Evolutionary conservation across 768 basidiomycete species (phyloP), one percentile per base, ranked within the genome.

Genomic region (Pleurotus djamor): DNA sequence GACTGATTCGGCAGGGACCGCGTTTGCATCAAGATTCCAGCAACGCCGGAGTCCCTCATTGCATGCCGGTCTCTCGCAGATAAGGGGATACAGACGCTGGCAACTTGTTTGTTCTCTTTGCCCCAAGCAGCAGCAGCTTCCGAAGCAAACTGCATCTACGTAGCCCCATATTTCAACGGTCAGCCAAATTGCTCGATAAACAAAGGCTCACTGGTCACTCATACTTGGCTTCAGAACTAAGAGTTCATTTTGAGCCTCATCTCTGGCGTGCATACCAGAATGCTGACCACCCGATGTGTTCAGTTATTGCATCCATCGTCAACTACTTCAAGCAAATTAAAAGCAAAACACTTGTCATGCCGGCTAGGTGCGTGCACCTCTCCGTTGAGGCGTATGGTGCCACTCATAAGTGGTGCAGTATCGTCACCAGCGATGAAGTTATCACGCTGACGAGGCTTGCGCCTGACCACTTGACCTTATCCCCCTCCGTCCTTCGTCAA

Each of bases 141-240:
- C 35, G 80, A 84, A 65, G 83, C 82, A 5, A 74, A 75, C 5
- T 84, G 83, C 66, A 69, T 76, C 34, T 82, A 80, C 65, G 73
- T 85, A 55, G 74, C 81, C 10, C 83, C 83, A 1, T 86, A 85
- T 68, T 83, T 82, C 69, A 85, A 86, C 66, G 83, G 80, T 78
- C 59, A 33, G 32, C 17, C 7, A 16, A 12, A 56, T 56, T 64
- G 12, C 45, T 47, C 14, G 16, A 10, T 28, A 28, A 28, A 28
- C 21, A 28, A 28, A 8, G 9, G 13, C 16, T 17, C 45, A 47
- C 7, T 14, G 17, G 17, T 7, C 7, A 47, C n/a, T 50, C 52
- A 44, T 21, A n/a, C 59, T 8, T 21, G 3, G 14, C 17, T 21
- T 3, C 51, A 80, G 79, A 82, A 60, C 68, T 81, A 7, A 75